A percentile compares a stretch with the other conserved stretches of the same genome.
These are phyloP conservation scores for Corylus avellana DNA, from an alignment of 306 rosid genomes.

Conservation along the genomic window DNA sequence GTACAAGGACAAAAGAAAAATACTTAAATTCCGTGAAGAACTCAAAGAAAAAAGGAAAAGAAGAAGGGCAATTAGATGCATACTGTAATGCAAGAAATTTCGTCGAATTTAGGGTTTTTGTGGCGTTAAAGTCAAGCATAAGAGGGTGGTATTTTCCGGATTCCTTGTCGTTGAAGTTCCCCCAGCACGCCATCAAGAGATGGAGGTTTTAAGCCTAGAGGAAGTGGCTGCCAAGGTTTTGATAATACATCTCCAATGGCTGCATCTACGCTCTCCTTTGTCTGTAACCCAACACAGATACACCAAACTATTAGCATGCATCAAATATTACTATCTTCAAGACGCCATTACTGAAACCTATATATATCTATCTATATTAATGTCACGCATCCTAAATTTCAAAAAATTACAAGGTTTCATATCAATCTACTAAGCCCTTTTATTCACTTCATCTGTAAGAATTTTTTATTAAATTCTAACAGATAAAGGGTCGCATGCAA, in stretches of 20 bases:
- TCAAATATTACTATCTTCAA: too few relatives aligned
- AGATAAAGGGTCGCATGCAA: too few relatives aligned
- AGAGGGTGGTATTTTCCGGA: conserved; percentile 74
- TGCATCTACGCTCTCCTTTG: conserved; percentile 88
- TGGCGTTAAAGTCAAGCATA: conserved; percentile 33
- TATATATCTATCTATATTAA: too few relatives aligned
- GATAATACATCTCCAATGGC: conserved; percentile 81
- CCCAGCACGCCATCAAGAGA: conserved; percentile 62
- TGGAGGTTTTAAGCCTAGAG: conserved; percentile 87
- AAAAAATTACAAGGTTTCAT: too few relatives aligned
- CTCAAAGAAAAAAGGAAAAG: not conserved
- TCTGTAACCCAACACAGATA: conserved; percentile 38
- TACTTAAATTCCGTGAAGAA: not conserved
- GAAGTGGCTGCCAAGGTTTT: conserved; percentile 90
- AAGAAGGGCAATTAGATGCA: conserved; percentile 30
- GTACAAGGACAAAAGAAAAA: not conserved
- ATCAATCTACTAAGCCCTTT: too few relatives aligned
- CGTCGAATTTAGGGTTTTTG: conserved; percentile 65
- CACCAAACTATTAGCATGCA: not conserved
- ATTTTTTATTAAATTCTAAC: too few relatives aligned
- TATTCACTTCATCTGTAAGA: too few relatives aligned
- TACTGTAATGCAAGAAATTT: conserved; percentile 38
- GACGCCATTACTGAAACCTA: not conserved
- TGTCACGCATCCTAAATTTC: too few relatives aligned
- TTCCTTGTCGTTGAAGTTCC: conserved; percentile 83